Conservation (phyloP, 2,329 filamentous ascomycete genomes). For the Colletotrichum liriopes region DNA sequence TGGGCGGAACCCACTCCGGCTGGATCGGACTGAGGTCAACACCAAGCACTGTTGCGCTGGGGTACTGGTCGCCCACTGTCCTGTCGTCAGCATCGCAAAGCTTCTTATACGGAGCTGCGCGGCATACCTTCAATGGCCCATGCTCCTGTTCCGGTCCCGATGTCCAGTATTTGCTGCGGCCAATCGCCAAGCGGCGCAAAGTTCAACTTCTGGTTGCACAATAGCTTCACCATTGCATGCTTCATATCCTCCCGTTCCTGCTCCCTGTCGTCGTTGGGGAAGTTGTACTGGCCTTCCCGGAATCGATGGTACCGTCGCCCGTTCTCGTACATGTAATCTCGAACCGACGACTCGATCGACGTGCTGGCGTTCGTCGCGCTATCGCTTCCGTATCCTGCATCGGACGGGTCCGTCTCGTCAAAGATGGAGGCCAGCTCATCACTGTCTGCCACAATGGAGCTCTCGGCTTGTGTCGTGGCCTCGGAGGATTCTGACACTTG, state of each 20-base stretch:
- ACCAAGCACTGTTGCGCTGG: constrained; percentile 57
- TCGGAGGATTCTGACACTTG: constrained; percentile 55
- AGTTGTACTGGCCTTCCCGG: constrained; percentile 69
- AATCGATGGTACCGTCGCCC: constrained; percentile 73
- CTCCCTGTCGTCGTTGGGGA: constrained; percentile 74
- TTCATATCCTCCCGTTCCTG: constrained; percentile 73
- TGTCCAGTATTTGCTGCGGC: constrained; percentile 68
- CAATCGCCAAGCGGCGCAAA: constrained; percentile 66
- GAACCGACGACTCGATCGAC: constrained; percentile 57
- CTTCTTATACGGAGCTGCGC: constrained; percentile 19
- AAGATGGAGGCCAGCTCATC: constrained; percentile 46
- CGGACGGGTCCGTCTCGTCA: constrained; percentile 47
- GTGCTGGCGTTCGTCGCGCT: constrained; percentile 55
- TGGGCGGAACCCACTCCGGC: constrained; percentile 69
- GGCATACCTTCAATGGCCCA: constrained; percentile 70
- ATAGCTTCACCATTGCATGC: constrained; percentile 66
- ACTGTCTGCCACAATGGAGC: constrained; percentile 55
- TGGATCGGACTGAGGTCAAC: constrained; percentile 74
- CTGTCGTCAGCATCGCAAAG: constrained; percentile 16
- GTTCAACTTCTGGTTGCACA: constrained; percentile 65
- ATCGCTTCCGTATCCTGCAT: constrained; percentile 58
- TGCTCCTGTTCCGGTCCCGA: constrained; percentile 72
- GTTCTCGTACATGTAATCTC: constrained; percentile 69
- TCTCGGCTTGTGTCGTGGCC: constrained; percentile 55
- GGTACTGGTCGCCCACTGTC: constrained; percentile 56